Base-by-base conservation (phyloP, 1,284 basidiomycete species). In the Ganoderma boninense region DNA sequence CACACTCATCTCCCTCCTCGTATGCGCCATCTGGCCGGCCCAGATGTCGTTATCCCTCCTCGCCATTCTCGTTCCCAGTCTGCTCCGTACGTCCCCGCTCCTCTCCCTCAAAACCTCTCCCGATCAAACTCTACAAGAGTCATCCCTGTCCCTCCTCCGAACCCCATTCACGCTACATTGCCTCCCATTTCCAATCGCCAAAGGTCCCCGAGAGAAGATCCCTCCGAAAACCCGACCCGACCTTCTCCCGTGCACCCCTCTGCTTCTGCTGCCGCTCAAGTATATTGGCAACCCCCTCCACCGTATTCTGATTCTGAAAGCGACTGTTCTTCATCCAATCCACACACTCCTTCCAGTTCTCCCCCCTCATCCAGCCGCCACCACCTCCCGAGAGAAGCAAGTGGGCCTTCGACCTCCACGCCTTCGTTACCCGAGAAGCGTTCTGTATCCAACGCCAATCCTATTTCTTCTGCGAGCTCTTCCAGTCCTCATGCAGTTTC, bases 301-400 rank as follows among this genome's bases (percentile, higher is more conserved):
- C 68, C 71, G 11, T 76, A 76, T 26, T 64, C 70, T 52, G 69
- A 71, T 66, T 75, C 74, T 14, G 74, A 73, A 23, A 71, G 68
- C 46, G 74, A 73, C 38, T 71, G 66, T n/a, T 71, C 73, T 3
- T 72, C 72, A 5, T 73, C 72, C 8, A 52, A 69, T 42, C 71
- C 70, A 18, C 74, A 73, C 42, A 75, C 77, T n/a, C 77, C 74
- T n/a, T 68, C 67, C 14, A 44, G 60, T 32, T 68, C 70, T 16
- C 69, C 72, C 1, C 70, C 70, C 23, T 72, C 74, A 10, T 73
- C 74, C 16, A 65, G 69, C 0, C 40, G 44, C 14, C 42, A 56
- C n/a, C 67, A 67, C 42, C 29, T 71, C 20, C 71, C 69, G n/a
- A 61, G 64, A n/a, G 66, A 67, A 13, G 57, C 62, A 0, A 66